Base-by-base conservation (phyloP, 2,329 filamentous ascomycete genomes). In the Aspergillus thermomutatus region DNA sequence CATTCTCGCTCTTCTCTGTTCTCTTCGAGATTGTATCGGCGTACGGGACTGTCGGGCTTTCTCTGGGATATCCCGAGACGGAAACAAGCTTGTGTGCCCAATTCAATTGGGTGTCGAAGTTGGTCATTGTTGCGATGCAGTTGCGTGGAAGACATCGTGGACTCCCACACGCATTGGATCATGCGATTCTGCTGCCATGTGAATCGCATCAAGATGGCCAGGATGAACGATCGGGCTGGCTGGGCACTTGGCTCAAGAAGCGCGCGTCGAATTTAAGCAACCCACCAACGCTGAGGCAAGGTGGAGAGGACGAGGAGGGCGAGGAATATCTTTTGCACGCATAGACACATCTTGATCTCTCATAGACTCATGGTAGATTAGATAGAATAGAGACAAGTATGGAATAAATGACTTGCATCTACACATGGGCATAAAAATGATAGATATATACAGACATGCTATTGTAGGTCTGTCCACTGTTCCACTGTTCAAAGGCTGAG, bases 21-120 rank as follows among this genome's bases (percentile, higher is more conserved):
- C 79, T 95, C 2, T 96, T 96, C 67, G 91, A 96, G 72, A 84
- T 93, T 48, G 85, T 95, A 61, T 92, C 88, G 58, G 91, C 91
- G 0, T 95, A 96, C 68, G 93, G 93, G 57, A 97, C 92, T 1
- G 92, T 97, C 26, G 93, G 93, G 0, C 78, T 97, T 55, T 91
- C 87, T 54, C 80, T 97, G 23, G 93, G 93, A 7, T 95, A 92
- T 60, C 81, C 88, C 0, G 79, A 76, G 37, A 81, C 86, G 69
- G 88, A 95, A 72, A 83, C 90, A 0, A 91, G 89, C 1, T 89
- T 97, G 59, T 92, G 85, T 27, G 87, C 83, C 0, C 84, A 96
- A 64, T 96, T 97, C 71, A 84, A 80, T 9, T 81, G 86, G 0
- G 74, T 94, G 4, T 81, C 78, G 21, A 87, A 87, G 66, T 77